Conservation (phyloP, 2,329 filamentous ascomycete species). For the Monilinia fructigena region DNA sequence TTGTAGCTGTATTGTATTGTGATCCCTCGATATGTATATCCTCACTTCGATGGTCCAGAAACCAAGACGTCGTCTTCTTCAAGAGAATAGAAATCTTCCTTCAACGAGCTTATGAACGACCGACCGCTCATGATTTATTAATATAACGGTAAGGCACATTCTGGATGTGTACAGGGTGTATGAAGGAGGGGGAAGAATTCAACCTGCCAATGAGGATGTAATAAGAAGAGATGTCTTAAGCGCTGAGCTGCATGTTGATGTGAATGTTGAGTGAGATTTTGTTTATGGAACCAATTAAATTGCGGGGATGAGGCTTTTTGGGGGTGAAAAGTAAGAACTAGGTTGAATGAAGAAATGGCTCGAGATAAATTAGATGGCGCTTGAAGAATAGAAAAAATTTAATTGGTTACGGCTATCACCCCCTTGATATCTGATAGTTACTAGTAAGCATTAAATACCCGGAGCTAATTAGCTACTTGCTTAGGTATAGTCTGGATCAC, state of each 20-base stretch:
- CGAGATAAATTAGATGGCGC: not conserved
- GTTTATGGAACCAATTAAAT: conserved; percentile 2
- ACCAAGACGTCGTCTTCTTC: conserved; percentile 2
- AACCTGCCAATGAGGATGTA: conserved; percentile 6
- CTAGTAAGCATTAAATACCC: not conserved
- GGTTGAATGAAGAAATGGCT: not conserved
- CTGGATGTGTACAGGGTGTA: not conserved
- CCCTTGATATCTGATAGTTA: not conserved
- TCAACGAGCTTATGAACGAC: conserved; percentile 5
- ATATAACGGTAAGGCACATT: conserved; percentile 19
- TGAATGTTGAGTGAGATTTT: not conserved
- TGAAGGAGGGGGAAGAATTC: not conserved
- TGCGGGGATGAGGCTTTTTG: not conserved
- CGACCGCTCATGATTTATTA: conserved; percentile 19
- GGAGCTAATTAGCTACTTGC: not conserved
- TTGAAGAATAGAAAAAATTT: not conserved
- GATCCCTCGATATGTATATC: not conserved
- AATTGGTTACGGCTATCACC: not conserved
- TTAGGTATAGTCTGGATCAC: no score
- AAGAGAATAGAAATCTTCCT: conserved; percentile 4
- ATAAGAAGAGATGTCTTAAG: conserved; percentile 6
- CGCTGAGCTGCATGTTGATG: conserved; percentile 13
- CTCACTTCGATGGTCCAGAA: not conserved
- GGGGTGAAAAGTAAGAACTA: not conserved
- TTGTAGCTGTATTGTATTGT: not conserved